These are phyloP conservation scores for Sinapis alba DNA, from an alignment of 441 rosid genomes.

Conservation along the genomic window DNA sequence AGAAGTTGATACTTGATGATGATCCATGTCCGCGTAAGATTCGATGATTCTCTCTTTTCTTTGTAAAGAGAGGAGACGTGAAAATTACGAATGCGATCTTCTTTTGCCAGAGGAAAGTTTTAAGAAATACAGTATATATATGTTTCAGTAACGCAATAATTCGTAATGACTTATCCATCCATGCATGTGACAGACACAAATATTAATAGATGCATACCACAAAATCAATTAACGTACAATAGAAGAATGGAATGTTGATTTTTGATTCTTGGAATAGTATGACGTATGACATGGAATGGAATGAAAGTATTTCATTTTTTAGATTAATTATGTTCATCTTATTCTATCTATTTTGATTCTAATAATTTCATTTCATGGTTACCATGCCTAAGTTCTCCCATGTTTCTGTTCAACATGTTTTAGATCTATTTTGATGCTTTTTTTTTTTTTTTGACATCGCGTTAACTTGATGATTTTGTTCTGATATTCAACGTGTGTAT, in stretches of 20 bases:
- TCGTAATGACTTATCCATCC: slow-evolving; percentile 17
- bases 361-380: too few species aligned
- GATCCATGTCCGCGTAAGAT: slow-evolving; percentile 25
- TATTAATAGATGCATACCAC: slow-evolving; percentile 32
- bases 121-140: slow-evolving; percentile 17
- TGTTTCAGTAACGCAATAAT: slow-evolving; percentile 25
- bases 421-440: too few species aligned
- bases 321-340: too few species aligned
- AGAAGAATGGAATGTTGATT: too few species aligned
- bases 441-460: too few species aligned
- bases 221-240: background rate
- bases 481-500: background rate
- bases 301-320: too few species aligned
- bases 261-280: too few species aligned
- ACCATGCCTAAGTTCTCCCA: too few species aligned
- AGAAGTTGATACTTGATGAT: slow-evolving; percentile 25
- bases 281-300: too few species aligned
- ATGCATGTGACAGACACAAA: slow-evolving; percentile 30
- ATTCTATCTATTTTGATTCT: too few species aligned
- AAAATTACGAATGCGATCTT: slow-evolving; percentile 21
- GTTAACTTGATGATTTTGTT: background rate
- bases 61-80: slow-evolving; percentile 17
- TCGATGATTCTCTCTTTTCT: background rate
- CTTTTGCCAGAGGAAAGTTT: slow-evolving; percentile 24
- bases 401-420: background rate